These are phyloP conservation scores for Carex kokanica DNA, from an alignment of 176 grass and related monocot genomes.

Conservation along the genomic window DNA sequence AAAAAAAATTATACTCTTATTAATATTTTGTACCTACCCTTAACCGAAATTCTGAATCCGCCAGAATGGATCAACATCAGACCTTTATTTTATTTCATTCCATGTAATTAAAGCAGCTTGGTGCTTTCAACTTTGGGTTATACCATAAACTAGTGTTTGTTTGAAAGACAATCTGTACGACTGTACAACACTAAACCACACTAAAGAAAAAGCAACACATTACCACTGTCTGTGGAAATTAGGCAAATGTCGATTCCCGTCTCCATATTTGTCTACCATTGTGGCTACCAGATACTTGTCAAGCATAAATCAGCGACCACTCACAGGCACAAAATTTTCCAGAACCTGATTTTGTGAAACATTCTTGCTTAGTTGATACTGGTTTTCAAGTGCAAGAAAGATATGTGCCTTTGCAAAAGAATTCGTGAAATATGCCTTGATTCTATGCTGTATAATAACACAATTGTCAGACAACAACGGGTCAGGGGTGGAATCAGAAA, in stretches of 20 bases:
- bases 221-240: not conserved
- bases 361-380: not conserved
- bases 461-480: not conserved
- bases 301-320: not conserved
- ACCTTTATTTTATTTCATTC: not conserved
- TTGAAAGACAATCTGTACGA: not conserved
- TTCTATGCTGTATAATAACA: not conserved
- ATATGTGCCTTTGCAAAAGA: not conserved
- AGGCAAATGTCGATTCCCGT: not conserved
- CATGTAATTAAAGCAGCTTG: not conserved
- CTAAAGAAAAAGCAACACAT: not conserved
- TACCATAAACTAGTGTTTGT: not conserved
- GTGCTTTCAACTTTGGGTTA: slow-evolving; percentile 6
- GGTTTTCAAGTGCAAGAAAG: not conserved
- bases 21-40: no score
- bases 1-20: no score
- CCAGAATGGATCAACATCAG: not conserved
- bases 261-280: not conserved
- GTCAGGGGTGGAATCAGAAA: no score
- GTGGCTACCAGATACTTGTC: not conserved
- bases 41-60: no score
- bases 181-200: not conserved
- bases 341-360: not conserved
- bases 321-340: not conserved
- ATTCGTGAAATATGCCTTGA: not conserved